Base-by-base conservation (phyloP, 2,329 filamentous ascomycete genomes). In the Basipetospora chlamydospora region DNA sequence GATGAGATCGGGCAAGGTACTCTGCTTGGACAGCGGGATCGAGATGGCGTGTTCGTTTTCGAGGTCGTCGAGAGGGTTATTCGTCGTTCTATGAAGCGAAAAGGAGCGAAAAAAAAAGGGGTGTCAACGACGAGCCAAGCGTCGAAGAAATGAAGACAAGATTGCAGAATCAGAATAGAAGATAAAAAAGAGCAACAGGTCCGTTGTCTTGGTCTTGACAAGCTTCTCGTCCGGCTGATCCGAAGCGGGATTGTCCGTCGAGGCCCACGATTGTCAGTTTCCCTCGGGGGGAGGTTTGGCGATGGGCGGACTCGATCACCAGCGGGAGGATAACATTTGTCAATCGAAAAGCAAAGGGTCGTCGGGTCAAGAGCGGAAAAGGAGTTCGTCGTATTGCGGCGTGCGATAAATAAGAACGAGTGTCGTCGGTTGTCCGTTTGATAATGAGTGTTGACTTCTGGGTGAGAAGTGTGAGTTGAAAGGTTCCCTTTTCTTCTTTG, bases 131-230 rank as follows among this genome's bases (percentile, higher is more conserved):
- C 23, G 22, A 33, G 25, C 21, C 31, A 16, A 32, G 20, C 39
- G 28, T 28, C 28, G 35, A 40, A 40, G 25, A 25, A 38, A 20
- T 33, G 26, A 39, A 39, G 35, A 28, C 36, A 28, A 33, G 38
- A 23, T 23, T 23, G 22, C 22, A 6, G 22, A 11, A 23, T 23
- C 6, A 33, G 26, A 16, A 40, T 35, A 6, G 22, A 37, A 39
- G n/a, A n/a, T n/a, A n/a, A n/a, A n/a, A n/a, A n/a, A n/a, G n/a
- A n/a, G n/a, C n/a, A n/a, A n/a, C n/a, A n/a, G n/a, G n/a, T n/a
- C n/a, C n/a, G n/a, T n/a, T n/a, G n/a, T n/a, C n/a, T n/a, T n/a
- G n/a, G n/a, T n/a, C n/a, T n/a, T n/a, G n/a, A n/a, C n/a, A n/a
- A n/a, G n/a, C n/a, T n/a, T n/a, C n/a, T n/a, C n/a, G n/a, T n/a